These are phyloP conservation scores for Sphagnum tenellum DNA, from an alignment of 225 moss, liverwort and hornwort species.

Conservation along the genomic window DNA sequence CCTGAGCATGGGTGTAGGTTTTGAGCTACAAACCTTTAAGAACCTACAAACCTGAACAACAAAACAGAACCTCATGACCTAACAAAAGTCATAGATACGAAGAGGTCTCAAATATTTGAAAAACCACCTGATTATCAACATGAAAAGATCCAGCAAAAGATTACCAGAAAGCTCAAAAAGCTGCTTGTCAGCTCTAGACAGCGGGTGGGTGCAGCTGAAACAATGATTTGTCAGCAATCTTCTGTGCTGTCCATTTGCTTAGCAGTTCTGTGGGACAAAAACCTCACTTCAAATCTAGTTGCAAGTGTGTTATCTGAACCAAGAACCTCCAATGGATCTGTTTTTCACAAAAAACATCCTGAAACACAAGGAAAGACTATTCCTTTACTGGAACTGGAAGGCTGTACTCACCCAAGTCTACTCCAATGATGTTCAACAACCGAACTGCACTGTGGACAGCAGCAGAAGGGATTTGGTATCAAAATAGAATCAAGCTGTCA, in stretches of 20 bases:
- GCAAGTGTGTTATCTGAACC: no score
- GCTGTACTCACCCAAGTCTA: conserved; percentile 22
- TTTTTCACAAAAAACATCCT: no score
- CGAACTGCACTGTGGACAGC: conserved; percentile 36
- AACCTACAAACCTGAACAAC: no score
- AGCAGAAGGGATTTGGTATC: conserved; percentile 31
- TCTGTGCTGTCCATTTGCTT: conserved; percentile 11
- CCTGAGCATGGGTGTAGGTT: no score
- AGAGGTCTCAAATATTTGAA: background rate
- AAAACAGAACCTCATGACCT: no score
- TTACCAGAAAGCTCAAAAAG: conserved; percentile 30
- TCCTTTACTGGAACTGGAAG: no score
- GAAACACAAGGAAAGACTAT: no score
- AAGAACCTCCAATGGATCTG: no score
- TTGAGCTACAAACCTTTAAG: no score
- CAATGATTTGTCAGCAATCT: conserved; percentile 16
- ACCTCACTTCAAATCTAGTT: no score
- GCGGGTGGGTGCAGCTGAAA: conserved; percentile 19
- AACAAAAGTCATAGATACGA: no score
- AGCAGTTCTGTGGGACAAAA: conserved; percentile 20
- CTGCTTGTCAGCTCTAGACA: conserved; percentile 16
- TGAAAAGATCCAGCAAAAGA: background rate
- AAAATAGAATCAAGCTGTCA: conserved; percentile 39
- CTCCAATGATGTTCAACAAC: conserved; percentile 38
- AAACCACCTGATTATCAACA: conserved; percentile 4